Percentiles rank a stretch among this genome's conserved stretches.
phyloP scores from a whole-genome alignment of 2,329 filamentous ascomycete species.

The Ceratocystis smalleyi region DNA sequence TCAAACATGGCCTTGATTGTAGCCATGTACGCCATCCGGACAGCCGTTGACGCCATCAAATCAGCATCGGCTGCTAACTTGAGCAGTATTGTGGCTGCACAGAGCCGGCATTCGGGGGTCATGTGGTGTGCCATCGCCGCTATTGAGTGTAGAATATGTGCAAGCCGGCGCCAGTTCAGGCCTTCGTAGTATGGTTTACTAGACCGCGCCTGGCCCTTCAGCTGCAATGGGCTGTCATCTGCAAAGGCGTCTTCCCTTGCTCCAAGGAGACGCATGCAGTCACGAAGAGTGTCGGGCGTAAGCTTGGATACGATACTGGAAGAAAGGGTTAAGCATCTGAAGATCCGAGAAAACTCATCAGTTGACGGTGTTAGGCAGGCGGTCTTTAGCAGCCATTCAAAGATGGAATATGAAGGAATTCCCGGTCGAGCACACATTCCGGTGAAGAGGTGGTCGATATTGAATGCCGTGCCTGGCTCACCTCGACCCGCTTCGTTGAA shows the following conservation, averaged over 20 bases:
- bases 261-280: conserved; percentile 12
- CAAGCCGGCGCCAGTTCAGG: conserved; percentile 1
- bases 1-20: conserved; percentile 31
- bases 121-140: background rate
- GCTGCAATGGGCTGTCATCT: background rate
- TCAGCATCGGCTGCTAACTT: conserved; percentile 12
- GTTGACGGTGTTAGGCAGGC: conserved; percentile 26
- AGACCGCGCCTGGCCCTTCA: background rate
- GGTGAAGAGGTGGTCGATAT: conserved; percentile 2
- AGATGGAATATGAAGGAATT: conserved; percentile 44
- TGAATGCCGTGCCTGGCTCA: conserved; percentile 16
- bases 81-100: conserved; percentile 3
- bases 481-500: conserved; percentile 29
- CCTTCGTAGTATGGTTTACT: background rate
- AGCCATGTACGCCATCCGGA: conserved; percentile 28
- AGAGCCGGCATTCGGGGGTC: background rate
- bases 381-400: conserved; percentile 50
- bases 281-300: conserved; percentile 1
- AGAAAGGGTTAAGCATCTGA: conserved; percentile 7
- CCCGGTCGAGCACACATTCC: conserved; percentile 1
- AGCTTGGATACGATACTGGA: background rate
- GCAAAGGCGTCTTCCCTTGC: conserved; percentile 11
- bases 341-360: conserved; percentile 2
- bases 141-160: conserved; percentile 5
- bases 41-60: conserved; percentile 4